Evolutionary conservation across 306 rosid species (phyloP).

Genomic region (Quercus wislizeni): DNA sequence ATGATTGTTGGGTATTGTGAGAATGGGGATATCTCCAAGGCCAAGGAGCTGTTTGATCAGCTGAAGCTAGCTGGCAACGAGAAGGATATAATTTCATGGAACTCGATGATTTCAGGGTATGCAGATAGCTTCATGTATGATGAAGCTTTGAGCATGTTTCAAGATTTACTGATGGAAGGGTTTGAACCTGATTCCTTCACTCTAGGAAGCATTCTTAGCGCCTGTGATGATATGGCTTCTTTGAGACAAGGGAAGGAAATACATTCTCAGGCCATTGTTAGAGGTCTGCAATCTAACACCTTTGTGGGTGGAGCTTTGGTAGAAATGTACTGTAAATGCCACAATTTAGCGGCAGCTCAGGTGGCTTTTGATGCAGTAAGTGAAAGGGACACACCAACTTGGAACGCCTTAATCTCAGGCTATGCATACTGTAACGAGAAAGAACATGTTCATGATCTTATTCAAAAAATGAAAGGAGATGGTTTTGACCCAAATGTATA

Average conservation of each 20-base stretch:
- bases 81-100: slow-evolving; percentile 48
- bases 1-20: slow-evolving; percentile 58
- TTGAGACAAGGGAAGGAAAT: slow-evolving; percentile 41
- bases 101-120: slow-evolving; percentile 54
- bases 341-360: slow-evolving; percentile 38
- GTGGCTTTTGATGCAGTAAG: slow-evolving; percentile 41
- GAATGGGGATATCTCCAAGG: slow-evolving; percentile 35
- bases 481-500: slow-evolving; percentile 51
- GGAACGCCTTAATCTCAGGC: slow-evolving; percentile 58
- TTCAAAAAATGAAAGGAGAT: slow-evolving; percentile 37
- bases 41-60: slow-evolving; percentile 46
- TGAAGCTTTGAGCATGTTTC: slow-evolving; percentile 40
- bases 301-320: slow-evolving; percentile 65
- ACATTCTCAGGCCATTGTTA: slow-evolving; percentile 42
- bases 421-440: slow-evolving; percentile 30
- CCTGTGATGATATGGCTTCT: slow-evolving; percentile 41
- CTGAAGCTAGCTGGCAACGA: slow-evolving; percentile 30
- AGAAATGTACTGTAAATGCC: slow-evolving; percentile 51
- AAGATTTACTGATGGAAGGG: slow-evolving; percentile 34
- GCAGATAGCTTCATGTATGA: slow-evolving; percentile 28
- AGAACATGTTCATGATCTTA: slow-evolving; percentile 30
- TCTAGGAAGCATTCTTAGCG: slow-evolving; percentile 50
- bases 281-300: slow-evolving; percentile 45
- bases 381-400: slow-evolving; percentile 50
- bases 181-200: slow-evolving; percentile 50